Evolutionary conservation across 2,329 filamentous ascomycete genomes (phyloP).

Genomic region (Arthrobotrys musiformis): DNA sequence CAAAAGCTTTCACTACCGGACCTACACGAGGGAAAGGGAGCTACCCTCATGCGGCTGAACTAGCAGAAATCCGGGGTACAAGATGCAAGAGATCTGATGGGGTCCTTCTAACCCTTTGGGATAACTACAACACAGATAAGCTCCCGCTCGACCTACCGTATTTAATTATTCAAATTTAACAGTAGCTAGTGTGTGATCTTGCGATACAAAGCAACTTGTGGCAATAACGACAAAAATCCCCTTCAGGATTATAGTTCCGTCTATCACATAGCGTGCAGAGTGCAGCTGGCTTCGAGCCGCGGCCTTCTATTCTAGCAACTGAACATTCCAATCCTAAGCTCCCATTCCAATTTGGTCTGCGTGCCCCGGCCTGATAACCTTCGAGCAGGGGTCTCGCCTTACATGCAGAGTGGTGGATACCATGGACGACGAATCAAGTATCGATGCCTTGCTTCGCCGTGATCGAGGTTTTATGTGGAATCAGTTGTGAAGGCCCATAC

Average conservation of each 20-base stretch:
- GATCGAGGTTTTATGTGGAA: constrained; percentile 28
- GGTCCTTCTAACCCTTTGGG: background rate
- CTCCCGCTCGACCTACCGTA: background rate
- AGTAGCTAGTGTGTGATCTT: background rate
- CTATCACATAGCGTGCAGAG: constrained; percentile 24
- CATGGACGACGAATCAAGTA: constrained; percentile 3
- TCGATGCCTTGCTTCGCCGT: constrained; percentile 9
- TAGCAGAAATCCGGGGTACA: constrained; percentile 39
- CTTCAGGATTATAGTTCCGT: constrained; percentile 23
- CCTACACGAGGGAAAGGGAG: constrained; percentile 17
- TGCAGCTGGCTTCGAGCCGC: constrained; percentile 10
- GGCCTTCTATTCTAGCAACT: background rate
- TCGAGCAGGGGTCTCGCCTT: constrained; percentile 43
- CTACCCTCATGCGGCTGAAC: constrained; percentile 32
- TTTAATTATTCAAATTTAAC: background rate
- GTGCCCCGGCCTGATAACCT: constrained; percentile 24
- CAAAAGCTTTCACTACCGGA: background rate
- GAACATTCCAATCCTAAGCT: constrained; percentile 6
- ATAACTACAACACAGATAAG: constrained; percentile 25
- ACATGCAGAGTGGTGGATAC: constrained; percentile 34
- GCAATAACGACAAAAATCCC: background rate
- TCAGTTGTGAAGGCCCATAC: constrained; percentile 2
- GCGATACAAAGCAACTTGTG: background rate
- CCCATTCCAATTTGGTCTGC: background rate
- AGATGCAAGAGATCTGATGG: constrained; percentile 27